Evolutionary conservation across 495 filamentous ascomycete species (phyloP).

Genomic region (Aspergillus saccharolyticus): DNA sequence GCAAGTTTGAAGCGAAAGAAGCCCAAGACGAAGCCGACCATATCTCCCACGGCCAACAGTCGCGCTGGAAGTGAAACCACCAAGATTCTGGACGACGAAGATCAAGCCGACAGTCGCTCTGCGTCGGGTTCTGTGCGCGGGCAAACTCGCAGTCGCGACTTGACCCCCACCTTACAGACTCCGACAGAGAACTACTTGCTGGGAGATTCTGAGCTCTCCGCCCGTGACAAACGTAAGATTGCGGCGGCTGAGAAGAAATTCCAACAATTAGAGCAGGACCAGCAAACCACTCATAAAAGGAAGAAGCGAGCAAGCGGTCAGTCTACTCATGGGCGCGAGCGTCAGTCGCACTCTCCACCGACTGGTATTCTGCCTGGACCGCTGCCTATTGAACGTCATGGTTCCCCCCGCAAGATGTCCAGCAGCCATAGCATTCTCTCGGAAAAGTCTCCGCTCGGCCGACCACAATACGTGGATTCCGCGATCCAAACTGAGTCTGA

Average conservation of each 20-base stretch:
- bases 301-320: constrained; percentile 46
- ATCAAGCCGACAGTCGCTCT: constrained; percentile 54
- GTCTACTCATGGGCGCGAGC: constrained; percentile 23
- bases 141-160: constrained; percentile 74
- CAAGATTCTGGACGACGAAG: constrained; percentile 46
- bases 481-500: constrained; percentile 44
- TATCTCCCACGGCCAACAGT: constrained; percentile 75
- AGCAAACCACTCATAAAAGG: constrained; percentile 35
- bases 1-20: constrained; percentile 52
- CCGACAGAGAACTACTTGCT: constrained; percentile 41
- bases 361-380: constrained; percentile 17
- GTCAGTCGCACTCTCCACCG: constrained; percentile 29
- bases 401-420: constrained; percentile 31
- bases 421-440: constrained; percentile 28
- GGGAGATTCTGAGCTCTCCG: constrained; percentile 64
- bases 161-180: constrained; percentile 56
- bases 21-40: constrained; percentile 51
- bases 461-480: constrained; percentile 40
- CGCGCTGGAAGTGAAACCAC: constrained; percentile 71
- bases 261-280: constrained; percentile 53
- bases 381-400: constrained; percentile 15
- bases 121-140: constrained; percentile 69
- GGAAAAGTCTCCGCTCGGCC: constrained; percentile 19
- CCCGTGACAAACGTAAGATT: constrained; percentile 82
- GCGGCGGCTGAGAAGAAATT: constrained; percentile 75